Conservation (phyloP, 2,329 filamentous ascomycete genomes). For the Pseudogymnoascus destructans region DNA sequence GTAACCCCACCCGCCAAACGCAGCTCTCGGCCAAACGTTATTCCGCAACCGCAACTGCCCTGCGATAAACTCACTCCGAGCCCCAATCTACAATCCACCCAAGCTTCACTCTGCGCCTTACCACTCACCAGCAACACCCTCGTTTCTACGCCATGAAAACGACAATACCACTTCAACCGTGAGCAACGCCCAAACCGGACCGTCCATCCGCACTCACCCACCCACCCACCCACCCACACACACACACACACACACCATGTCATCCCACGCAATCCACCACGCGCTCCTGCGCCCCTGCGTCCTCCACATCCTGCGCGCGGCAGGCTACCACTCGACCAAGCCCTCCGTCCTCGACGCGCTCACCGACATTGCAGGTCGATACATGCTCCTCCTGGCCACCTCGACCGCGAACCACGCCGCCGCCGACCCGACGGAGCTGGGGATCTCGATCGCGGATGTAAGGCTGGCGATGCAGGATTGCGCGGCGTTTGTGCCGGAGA, state of each 20-base stretch:
- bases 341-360: conserved; percentile 75
- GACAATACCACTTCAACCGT: neutral
- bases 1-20: neutral
- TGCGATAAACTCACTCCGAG: neutral
- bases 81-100: neutral
- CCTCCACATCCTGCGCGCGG: conserved; percentile 81
- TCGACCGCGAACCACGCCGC: conserved; percentile 58
- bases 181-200: neutral
- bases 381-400: conserved; percentile 62
- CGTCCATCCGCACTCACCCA: neutral
- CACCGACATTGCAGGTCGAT: conserved; percentile 75
- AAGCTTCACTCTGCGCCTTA: neutral
- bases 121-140: neutral
- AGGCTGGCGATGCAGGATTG: conserved; percentile 74
- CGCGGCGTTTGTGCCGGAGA: conserved; percentile 59
- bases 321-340: conserved; percentile 74
- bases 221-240: neutral
- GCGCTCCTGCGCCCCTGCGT: conserved; percentile 76
- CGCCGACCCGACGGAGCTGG: conserved; percentile 17
- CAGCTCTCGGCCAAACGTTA: neutral
- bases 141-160: neutral
- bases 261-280: conserved; percentile 40
- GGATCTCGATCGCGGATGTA: conserved; percentile 60
- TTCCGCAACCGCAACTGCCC: neutral
- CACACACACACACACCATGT: neutral